phyloP scores from a whole-genome alignment of 257 asterid species.

The Solanum medicagineum region DNA sequence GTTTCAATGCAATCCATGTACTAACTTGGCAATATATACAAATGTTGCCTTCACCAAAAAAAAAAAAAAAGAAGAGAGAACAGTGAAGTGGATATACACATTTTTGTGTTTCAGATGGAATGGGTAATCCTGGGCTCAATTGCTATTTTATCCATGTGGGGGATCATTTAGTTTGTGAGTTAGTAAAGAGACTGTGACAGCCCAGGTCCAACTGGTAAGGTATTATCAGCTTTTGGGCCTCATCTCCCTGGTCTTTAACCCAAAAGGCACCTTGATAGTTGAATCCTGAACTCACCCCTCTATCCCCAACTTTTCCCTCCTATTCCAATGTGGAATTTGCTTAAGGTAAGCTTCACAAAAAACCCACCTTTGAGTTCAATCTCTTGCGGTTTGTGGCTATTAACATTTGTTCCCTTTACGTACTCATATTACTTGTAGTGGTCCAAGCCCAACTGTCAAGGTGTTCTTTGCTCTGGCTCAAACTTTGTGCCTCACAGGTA shows the following conservation, averaged over 20 bases:
- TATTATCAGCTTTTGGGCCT: background rate
- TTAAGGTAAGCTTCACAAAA: background rate
- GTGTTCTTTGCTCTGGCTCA: background rate
- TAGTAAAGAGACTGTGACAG: background rate
- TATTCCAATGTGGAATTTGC: background rate
- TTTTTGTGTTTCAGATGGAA: background rate
- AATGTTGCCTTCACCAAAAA: too few relatives aligned
- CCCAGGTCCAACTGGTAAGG: background rate
- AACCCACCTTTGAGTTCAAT: background rate
- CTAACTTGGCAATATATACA: too few relatives aligned
- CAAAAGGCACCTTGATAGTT: background rate
- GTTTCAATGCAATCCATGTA: too few relatives aligned
- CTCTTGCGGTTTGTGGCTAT: background rate
- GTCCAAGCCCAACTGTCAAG: background rate
- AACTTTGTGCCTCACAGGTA: background rate
- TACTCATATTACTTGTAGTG: background rate
- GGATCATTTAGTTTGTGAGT: background rate
- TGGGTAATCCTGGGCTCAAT: background rate
- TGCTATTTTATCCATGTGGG: background rate
- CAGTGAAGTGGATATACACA: background rate
- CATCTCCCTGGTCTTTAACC: background rate
- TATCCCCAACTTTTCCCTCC: background rate
- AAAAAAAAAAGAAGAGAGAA: background rate
- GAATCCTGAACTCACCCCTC: background rate
- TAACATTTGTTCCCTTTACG: background rate